Conservation (phyloP, 768 basidiomycete genomes). For the Psilocybe subaeruginosa region DNA sequence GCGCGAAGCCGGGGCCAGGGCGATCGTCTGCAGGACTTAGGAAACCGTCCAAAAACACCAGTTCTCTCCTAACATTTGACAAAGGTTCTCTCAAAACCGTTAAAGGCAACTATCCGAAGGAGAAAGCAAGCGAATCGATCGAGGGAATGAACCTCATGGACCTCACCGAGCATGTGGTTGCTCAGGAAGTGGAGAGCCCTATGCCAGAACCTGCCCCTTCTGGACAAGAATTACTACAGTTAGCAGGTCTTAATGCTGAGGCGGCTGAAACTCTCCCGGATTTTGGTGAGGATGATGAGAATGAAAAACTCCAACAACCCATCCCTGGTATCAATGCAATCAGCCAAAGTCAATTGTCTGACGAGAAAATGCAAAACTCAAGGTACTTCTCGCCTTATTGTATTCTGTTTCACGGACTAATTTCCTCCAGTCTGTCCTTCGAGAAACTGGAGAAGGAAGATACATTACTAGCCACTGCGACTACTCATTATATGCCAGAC, state of each 20-base stretch:
- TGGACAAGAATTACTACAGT: slow-evolving; percentile 45
- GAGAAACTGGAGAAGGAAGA: slow-evolving; percentile 41
- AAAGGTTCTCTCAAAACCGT: slow-evolving; percentile 56
- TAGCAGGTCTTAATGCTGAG: slow-evolving; percentile 48
- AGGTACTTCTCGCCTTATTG: slow-evolving; percentile 6
- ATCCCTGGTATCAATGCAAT: neutral
- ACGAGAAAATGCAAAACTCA: slow-evolving; percentile 2
- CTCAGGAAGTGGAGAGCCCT: slow-evolving; percentile 14
- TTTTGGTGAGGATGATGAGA: slow-evolving; percentile 51
- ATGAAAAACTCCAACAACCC: slow-evolving; percentile 7
- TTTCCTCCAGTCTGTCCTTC: slow-evolving; percentile 31
- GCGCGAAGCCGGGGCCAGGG: slow-evolving; percentile 50
- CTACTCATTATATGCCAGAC: slow-evolving; percentile 16
- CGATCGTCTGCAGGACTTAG: slow-evolving; percentile 48
- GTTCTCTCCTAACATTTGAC: slow-evolving; percentile 55
- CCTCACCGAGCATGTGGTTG: neutral
- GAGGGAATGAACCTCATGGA: slow-evolving; percentile 1
- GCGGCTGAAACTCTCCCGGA: slow-evolving; percentile 50
- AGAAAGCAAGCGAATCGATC: slow-evolving; percentile 5
- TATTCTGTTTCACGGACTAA: neutral
- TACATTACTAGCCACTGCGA: slow-evolving; percentile 44
- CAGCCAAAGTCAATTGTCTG: neutral
- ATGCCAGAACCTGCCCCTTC: slow-evolving; percentile 12
- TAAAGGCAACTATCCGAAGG: slow-evolving; percentile 42
- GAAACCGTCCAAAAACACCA: slow-evolving; percentile 32